A percentile compares a stretch with the other conserved stretches of the same genome.
phyloP scores from a whole-genome alignment of 352 stramenopile species.

The Phytophthora meadii region DNA sequence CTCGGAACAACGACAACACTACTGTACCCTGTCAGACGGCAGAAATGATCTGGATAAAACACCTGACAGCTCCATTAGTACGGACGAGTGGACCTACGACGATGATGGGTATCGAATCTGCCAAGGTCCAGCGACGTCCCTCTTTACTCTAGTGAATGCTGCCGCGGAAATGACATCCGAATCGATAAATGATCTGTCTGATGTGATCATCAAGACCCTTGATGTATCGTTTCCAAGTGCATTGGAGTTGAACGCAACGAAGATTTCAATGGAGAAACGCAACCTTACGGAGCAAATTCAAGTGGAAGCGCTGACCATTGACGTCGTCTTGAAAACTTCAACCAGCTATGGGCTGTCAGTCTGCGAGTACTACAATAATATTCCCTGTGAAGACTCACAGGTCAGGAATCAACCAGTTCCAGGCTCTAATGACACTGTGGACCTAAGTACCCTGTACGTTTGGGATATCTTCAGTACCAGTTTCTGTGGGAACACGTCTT shows the following conservation, averaged over 20 bases:
- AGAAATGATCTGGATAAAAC: slow-evolving; percentile 31
- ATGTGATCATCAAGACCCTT: slow-evolving; percentile 21
- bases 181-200: slow-evolving; percentile 24
- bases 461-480: slow-evolving; percentile 32
- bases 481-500: slow-evolving; percentile 43
- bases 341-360: slow-evolving; percentile 23
- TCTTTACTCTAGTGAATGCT: slow-evolving; percentile 41
- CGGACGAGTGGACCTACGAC: slow-evolving; percentile 34
- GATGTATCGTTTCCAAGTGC: slow-evolving; percentile 39
- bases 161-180: slow-evolving; percentile 7
- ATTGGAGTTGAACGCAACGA: slow-evolving; percentile 37
- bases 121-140: slow-evolving; percentile 38
- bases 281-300: slow-evolving; percentile 34
- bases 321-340: slow-evolving; percentile 27
- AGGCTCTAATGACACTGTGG: slow-evolving; percentile 29
- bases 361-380: slow-evolving; percentile 10
- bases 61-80: slow-evolving; percentile 12
- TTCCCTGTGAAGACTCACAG: neutral
- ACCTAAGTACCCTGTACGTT: slow-evolving; percentile 23
- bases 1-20: slow-evolving; percentile 34
- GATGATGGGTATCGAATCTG: slow-evolving; percentile 45
- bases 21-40: slow-evolving; percentile 45
- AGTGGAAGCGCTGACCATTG: slow-evolving; percentile 36
- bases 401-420: too few species aligned
- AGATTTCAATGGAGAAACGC: slow-evolving; percentile 33